These are phyloP conservation scores for Nigrograna mackinnonii DNA, from an alignment of 2,329 filamentous ascomycete species.

Conservation along the genomic window DNA sequence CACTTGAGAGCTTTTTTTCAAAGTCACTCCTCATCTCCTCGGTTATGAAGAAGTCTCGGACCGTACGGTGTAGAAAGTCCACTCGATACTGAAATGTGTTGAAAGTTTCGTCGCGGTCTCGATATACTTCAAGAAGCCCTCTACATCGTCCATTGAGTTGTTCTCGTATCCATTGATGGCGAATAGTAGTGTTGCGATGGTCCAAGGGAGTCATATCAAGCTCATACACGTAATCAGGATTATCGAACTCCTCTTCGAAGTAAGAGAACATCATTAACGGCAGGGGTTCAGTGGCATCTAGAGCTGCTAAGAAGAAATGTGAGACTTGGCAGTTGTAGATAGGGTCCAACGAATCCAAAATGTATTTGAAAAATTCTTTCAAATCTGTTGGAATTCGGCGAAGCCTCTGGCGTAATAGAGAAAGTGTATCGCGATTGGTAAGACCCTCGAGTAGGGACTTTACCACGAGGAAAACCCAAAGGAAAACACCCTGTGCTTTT, in stretches of 20 bases:
- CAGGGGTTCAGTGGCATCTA: too few relatives aligned
- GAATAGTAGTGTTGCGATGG: neutral
- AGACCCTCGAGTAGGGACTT: neutral
- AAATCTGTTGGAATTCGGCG: neutral
- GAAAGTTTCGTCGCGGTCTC: neutral
- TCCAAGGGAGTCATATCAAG: neutral
- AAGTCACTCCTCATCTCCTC: too few relatives aligned
- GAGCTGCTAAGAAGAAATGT: too few relatives aligned
- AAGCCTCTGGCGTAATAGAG: neutral
- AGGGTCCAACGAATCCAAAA: neutral
- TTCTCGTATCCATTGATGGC: slow-evolving; percentile 1
- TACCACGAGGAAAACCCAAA: neutral
- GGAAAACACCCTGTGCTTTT: neutral
- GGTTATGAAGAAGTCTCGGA: slow-evolving; percentile 10
- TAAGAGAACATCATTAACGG: too few relatives aligned
- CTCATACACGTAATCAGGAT: slow-evolving; percentile 2
- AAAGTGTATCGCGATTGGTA: neutral
- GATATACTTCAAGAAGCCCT: slow-evolving; percentile 5
- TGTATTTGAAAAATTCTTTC: neutral
- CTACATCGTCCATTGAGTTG: slow-evolving; percentile 5
- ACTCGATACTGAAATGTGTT: slow-evolving; percentile 3
- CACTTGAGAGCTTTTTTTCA: too few relatives aligned
- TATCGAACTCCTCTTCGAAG: slow-evolving; percentile 7
- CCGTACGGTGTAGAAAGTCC: slow-evolving; percentile 10
- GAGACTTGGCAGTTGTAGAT: too few relatives aligned